Conservation (phyloP, 805 yeast genomes). For the Monosporozyma yasuniensis region DNA sequence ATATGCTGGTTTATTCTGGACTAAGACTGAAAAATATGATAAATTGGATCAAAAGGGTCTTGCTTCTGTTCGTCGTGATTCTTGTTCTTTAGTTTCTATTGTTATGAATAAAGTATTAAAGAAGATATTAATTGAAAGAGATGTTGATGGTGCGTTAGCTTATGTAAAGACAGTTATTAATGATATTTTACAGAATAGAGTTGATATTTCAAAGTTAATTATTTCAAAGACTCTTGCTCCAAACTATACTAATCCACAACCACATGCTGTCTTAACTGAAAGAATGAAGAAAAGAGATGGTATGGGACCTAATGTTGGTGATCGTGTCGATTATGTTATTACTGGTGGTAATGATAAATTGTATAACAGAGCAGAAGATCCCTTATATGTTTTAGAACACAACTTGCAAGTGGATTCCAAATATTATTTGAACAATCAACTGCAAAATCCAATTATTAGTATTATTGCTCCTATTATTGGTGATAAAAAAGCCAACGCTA, state of each 20-base stretch:
- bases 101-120: slow-evolving; percentile 89
- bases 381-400: slow-evolving; percentile 83
- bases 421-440: slow-evolving; percentile 86
- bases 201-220: slow-evolving; percentile 87
- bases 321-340: slow-evolving; percentile 95
- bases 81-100: slow-evolving; percentile 87
- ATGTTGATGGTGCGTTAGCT: slow-evolving; percentile 73
- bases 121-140: slow-evolving; percentile 75
- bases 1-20: slow-evolving; percentile 97
- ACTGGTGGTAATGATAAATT: slow-evolving; percentile 74
- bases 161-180: slow-evolving; percentile 85
- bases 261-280: slow-evolving; percentile 93
- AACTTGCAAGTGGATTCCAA: slow-evolving; percentile 90
- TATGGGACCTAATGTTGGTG: slow-evolving; percentile 93
- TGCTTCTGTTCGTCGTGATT: slow-evolving; percentile 96
- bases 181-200: slow-evolving; percentile 79
- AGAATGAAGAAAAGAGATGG: slow-evolving; percentile 97
- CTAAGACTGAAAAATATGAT: slow-evolving; percentile 81
- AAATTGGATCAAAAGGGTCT: slow-evolving; percentile 98
- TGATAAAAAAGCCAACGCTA: slow-evolving; percentile 66
- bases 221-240: slow-evolving; percentile 88
- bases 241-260: slow-evolving; percentile 93
- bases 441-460: slow-evolving; percentile 84
- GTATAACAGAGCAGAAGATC: slow-evolving; percentile 96
- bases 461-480: slow-evolving; percentile 95